Percentiles rank a stretch among this genome's conserved stretches.
Conservation (phyloP, 192 early-diverging fungal species). For the Entrophospora sp. region DNA sequence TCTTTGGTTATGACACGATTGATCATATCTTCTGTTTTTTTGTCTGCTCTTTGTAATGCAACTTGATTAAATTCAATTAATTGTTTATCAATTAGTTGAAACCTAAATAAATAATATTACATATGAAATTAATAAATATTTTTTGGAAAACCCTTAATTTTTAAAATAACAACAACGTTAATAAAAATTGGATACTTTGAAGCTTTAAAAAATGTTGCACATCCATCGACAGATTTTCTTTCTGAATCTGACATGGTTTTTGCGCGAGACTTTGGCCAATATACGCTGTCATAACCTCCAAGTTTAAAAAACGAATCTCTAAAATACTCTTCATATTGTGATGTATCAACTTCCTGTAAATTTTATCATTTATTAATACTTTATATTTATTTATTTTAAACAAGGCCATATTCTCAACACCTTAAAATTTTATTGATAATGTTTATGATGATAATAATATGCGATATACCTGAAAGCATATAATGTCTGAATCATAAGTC, state of each 20-base stretch:
- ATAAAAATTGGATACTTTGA: constrained; percentile 51
- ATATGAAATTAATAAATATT: neutral
- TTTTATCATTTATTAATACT: no score
- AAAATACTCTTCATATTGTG: constrained; percentile 86
- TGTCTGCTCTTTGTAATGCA: constrained; percentile 77
- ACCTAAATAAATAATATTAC: constrained; percentile 42
- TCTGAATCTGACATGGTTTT: constrained; percentile 91
- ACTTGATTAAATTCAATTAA: constrained; percentile 92
- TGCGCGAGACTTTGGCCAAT: constrained; percentile 90
- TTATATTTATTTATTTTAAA: no score
- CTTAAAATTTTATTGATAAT: no score
- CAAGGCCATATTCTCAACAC: no score
- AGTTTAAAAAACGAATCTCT: constrained; percentile 57
- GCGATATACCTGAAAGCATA: constrained; percentile 82
- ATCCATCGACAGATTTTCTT: constrained; percentile 82
- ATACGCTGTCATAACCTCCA: constrained; percentile 82
- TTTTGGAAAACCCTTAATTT: neutral
- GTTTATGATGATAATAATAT: no score
- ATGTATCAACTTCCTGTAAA: constrained; percentile 74
- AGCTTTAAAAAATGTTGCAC: constrained; percentile 87
- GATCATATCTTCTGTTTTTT: constrained; percentile 87
- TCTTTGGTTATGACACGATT: constrained; percentile 98
- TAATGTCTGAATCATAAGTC: constrained; percentile 79
- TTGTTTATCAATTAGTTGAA: constrained; percentile 72
- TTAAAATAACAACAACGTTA: constrained; percentile 17